Percentiles rank a stretch among this genome's conserved stretches.
These are phyloP conservation scores for Bathelium albidoporum DNA, from an alignment of 495 filamentous ascomycete genomes.

Conservation along the genomic window DNA sequence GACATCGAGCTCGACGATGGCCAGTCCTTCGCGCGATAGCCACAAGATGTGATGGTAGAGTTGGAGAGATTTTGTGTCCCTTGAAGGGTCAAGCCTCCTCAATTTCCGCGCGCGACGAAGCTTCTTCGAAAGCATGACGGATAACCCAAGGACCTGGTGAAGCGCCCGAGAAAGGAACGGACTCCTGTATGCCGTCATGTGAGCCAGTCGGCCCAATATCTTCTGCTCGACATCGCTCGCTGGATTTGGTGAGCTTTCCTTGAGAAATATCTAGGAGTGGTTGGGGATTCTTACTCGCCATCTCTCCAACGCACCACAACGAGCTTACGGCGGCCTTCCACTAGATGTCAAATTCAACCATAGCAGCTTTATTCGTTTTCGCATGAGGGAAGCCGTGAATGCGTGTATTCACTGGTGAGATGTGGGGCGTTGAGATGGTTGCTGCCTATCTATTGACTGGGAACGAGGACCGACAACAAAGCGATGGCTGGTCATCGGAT, in stretches of 20 bases:
- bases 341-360: slow-evolving; percentile 2
- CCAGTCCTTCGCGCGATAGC: slow-evolving; percentile 83
- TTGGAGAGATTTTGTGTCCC: slow-evolving; percentile 69
- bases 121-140: slow-evolving; percentile 76
- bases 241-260: background rate
- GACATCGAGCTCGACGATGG: slow-evolving; percentile 77
- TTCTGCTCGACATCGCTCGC: slow-evolving; percentile 64
- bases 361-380: background rate
- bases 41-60: slow-evolving; percentile 90
- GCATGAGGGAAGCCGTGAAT: background rate
- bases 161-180: slow-evolving; percentile 68
- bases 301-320: background rate
- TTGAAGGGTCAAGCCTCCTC: slow-evolving; percentile 69
- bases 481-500: background rate
- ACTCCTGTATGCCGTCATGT: slow-evolving; percentile 57
- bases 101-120: slow-evolving; percentile 73
- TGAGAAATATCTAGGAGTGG: background rate
- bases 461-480: background rate
- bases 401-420: background rate
- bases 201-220: slow-evolving; percentile 79
- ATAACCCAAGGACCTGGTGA: slow-evolving; percentile 83
- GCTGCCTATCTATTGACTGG: background rate
- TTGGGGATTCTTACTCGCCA: background rate
- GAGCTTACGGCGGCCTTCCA: slow-evolving; percentile 4
- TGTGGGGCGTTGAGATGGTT: background rate